phyloP scores from a whole-genome alignment of 192 early-diverging fungal genomes.

The Coemansia sp. region DNA sequence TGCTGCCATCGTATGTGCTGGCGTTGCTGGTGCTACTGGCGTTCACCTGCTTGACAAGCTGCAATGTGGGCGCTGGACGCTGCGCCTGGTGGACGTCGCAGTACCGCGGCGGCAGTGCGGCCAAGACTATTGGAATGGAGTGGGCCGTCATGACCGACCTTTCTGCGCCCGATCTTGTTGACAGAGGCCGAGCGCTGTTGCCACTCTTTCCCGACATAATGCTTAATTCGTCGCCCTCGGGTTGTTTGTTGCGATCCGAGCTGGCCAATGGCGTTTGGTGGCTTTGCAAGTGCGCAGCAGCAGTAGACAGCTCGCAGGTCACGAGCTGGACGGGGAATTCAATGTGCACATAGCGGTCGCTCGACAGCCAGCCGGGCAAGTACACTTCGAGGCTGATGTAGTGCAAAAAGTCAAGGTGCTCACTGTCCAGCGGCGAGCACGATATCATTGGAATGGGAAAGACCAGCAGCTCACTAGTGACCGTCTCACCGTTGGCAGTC shows the following conservation, averaged over 20 bases:
- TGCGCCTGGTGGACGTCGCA: conserved; percentile 37
- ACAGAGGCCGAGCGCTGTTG: conserved; percentile 9
- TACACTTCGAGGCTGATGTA: conserved; percentile 44
- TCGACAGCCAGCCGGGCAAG: conserved; percentile 44
- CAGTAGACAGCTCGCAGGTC: conserved; percentile 17
- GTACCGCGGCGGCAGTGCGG: conserved; percentile 40
- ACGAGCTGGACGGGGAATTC: conserved; percentile 48
- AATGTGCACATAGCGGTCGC: conserved; percentile 37
- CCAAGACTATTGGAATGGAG: not conserved
- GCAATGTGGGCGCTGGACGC: conserved; percentile 27
- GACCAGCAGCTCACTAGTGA: conserved; percentile 18
- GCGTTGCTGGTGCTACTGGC: not conserved
- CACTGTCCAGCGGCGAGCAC: conserved; percentile 34
- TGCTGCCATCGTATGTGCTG: not conserved
- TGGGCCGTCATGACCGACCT: not conserved
- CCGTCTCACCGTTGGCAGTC: conserved; percentile 13
- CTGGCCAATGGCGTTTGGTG: conserved; percentile 18
- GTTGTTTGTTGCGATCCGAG: conserved; percentile 4
- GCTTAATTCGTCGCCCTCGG: conserved; percentile 24
- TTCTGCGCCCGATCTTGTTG: conserved; percentile 7
- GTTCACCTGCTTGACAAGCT: conserved; percentile 31
- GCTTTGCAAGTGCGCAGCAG: not conserved
- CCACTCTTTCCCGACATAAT: conserved; percentile 29
- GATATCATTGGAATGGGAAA: conserved; percentile 26
- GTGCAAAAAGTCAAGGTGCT: conserved; percentile 39